Conservation (phyloP, 208 protist species). For the Crithidia brevicula region DNA sequence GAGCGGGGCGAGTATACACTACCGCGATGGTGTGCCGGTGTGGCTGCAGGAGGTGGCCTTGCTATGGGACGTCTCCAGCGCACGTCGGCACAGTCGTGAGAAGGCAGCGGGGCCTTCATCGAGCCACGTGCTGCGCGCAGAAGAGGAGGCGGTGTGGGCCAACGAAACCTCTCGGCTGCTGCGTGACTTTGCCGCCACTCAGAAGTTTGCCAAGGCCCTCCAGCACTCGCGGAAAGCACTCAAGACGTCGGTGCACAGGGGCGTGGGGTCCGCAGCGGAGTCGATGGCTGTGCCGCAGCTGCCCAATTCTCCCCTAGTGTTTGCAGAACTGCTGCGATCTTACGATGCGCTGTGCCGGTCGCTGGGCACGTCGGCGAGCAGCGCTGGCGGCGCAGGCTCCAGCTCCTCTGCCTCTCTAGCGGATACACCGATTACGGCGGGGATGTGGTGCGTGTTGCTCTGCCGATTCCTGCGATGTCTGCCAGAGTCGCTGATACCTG, state of each 20-base stretch:
- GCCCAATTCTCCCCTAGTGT: constrained; percentile 3
- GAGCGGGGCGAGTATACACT: not conserved
- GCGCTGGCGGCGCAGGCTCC: not conserved
- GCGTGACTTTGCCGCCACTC: constrained; percentile 11
- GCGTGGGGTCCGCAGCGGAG: too few relatives aligned
- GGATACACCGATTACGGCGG: constrained; percentile 1
- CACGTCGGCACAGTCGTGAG: not conserved
- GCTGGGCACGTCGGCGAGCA: too few relatives aligned
- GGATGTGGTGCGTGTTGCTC: constrained; percentile 36
- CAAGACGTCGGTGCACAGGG: too few relatives aligned
- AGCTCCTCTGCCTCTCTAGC: not conserved
- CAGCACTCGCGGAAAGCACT: not conserved
- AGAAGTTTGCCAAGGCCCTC: constrained; percentile 17
- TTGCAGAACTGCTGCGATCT: constrained; percentile 13
- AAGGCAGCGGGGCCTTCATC: not conserved
- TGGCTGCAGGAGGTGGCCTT: constrained; percentile 56
- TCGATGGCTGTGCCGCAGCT: too few relatives aligned
- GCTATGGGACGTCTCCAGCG: constrained; percentile 31
- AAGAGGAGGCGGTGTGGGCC: constrained; percentile 21
- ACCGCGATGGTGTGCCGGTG: constrained; percentile 49
- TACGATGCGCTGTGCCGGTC: constrained; percentile 3
- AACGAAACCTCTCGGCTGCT: constrained; percentile 11
- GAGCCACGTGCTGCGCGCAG: not conserved
- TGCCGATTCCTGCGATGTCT: constrained; percentile 42
- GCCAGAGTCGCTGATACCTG: constrained; percentile 47